These are phyloP conservation scores for Hemileccinum rubropunctum DNA, from an alignment of 768 basidiomycete genomes.

Conservation along the genomic window DNA sequence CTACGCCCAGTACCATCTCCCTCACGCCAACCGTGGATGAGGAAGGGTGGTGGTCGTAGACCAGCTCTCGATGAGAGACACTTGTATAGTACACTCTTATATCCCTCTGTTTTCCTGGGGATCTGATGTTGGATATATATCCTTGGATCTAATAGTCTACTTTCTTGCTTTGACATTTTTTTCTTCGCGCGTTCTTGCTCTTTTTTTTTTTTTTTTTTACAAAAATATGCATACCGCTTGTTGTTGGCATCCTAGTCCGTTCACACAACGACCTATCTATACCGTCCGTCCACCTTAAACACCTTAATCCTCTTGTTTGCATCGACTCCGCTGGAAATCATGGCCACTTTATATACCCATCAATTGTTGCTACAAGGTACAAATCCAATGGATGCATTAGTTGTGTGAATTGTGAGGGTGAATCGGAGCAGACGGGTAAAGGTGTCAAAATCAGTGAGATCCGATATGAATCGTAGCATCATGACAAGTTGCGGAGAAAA, in stretches of 20 bases:
- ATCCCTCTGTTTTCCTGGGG: constrained; percentile 2
- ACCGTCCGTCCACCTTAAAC: background rate
- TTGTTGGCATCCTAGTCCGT: constrained; percentile 8
- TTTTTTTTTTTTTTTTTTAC: no score
- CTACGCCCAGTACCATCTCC: constrained; percentile 75
- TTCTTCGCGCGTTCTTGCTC: background rate
- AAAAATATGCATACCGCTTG: constrained; percentile 13
- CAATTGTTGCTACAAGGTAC: constrained; percentile 40
- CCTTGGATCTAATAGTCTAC: constrained; percentile 20
- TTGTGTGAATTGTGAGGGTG: constrained; percentile 25
- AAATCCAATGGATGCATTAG: constrained; percentile 37
- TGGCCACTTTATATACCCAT: constrained; percentile 34
- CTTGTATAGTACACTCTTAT: constrained; percentile 6
- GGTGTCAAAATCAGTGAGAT: constrained; percentile 5
- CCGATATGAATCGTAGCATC: constrained; percentile 19
- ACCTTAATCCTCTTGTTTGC: constrained; percentile 14
- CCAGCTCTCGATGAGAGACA: no score
- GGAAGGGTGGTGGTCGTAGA: constrained; percentile 76
- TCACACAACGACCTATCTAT: constrained; percentile 4
- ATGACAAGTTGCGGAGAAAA: background rate
- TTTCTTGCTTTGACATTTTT: constrained; percentile 1
- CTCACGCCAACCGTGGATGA: constrained; percentile 64
- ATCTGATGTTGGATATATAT: constrained; percentile 21
- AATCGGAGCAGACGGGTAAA: constrained; percentile 7
- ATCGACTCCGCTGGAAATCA: constrained; percentile 19